A percentile compares a stretch with the other conserved stretches of the same genome.
Evolutionary conservation across 176 grass and related monocot genomes (phyloP).

Genomic region (Triticum monococcum): DNA sequence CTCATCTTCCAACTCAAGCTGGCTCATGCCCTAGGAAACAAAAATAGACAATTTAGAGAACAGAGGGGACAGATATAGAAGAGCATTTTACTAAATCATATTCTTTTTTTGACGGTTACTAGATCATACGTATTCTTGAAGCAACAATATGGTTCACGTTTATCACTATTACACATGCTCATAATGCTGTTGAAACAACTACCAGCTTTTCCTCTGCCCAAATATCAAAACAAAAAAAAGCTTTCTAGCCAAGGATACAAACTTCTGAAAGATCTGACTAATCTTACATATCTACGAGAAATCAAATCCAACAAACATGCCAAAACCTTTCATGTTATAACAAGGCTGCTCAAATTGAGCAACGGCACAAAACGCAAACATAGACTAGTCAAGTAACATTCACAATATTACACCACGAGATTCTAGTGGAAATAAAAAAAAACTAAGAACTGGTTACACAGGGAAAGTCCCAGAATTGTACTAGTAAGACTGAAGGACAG

Average conservation of each 20-base stretch:
- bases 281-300: not conserved
- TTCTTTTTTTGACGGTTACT: no score
- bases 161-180: not conserved
- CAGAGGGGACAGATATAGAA: not conserved
- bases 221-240: not conserved
- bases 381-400: not conserved
- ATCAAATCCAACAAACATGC: not conserved
- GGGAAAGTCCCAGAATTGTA: not conserved
- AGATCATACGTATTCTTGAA: not conserved
- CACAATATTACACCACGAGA: not conserved
- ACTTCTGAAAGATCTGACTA: not conserved
- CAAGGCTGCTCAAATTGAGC: not conserved
- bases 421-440: not conserved
- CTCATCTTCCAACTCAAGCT: constrained; percentile 66
- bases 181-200: not conserved
- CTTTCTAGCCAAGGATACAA: not conserved
- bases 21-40: constrained; percentile 57
- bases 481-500: not conserved
- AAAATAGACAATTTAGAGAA: constrained; percentile 25
- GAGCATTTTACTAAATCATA: not conserved
- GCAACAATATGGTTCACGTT: not conserved
- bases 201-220: constrained; percentile 6
- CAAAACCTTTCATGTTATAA: not conserved
- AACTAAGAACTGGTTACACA: not conserved
- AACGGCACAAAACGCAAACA: not conserved